A percentile compares a stretch with the other conserved stretches of the same genome.
Evolutionary conservation across 768 basidiomycete genomes (phyloP).

Genomic region (Leucocoprinus sp.): DNA sequence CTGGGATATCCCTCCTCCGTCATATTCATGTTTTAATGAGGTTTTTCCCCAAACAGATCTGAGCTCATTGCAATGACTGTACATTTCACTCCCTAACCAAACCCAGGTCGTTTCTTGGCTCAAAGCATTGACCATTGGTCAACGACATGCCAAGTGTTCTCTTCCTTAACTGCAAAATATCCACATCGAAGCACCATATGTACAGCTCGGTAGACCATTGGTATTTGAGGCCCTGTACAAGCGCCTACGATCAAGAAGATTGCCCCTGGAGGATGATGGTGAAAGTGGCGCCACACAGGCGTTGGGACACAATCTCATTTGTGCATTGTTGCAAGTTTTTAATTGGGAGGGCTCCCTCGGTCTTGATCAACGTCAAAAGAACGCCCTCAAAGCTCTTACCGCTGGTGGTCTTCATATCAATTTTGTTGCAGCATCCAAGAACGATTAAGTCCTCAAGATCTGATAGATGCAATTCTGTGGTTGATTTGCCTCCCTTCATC

Average conservation of each 20-base stretch:
- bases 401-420: no score
- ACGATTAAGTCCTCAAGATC: no score
- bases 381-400: no score
- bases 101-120: background rate
- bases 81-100: background rate
- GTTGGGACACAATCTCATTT: no score
- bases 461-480: no score
- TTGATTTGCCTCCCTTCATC: no score
- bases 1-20: background rate
- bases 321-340: no score
- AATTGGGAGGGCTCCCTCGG: no score
- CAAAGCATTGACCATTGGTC: background rate
- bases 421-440: no score
- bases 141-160: background rate
- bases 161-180: background rate
- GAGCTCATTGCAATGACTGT: background rate
- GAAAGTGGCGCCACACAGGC: no score
- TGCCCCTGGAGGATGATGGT: no score
- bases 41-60: background rate
- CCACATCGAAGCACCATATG: background rate
- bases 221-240: background rate
- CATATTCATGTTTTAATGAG: background rate
- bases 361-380: no score
- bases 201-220: background rate
- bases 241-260: background rate